Conservation (phyloP, 352 stramenopile species). For the Thalassiosira gravida region DNA sequence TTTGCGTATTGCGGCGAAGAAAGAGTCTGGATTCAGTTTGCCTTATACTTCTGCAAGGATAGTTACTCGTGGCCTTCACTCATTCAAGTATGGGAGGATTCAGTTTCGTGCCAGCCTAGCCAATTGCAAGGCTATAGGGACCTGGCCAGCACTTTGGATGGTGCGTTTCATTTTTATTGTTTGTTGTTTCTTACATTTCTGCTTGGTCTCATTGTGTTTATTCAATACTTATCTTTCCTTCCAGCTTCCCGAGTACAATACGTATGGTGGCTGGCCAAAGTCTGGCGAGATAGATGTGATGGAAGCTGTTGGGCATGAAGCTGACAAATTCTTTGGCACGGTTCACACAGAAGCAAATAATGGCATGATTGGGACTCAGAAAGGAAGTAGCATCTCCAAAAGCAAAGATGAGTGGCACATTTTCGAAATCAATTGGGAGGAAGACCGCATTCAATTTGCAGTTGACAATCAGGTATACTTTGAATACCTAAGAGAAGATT, state of each 20-base stretch:
- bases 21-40: background rate
- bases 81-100: slow-evolving; percentile 36
- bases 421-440: slow-evolving; percentile 58
- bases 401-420: slow-evolving; percentile 44
- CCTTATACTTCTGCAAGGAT: slow-evolving; percentile 36
- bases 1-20: slow-evolving; percentile 27
- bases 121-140: slow-evolving; percentile 28
- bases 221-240: too few species aligned
- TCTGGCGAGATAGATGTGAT: slow-evolving; percentile 47
- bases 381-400: slow-evolving; percentile 15
- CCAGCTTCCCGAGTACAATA: slow-evolving; percentile 17
- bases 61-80: slow-evolving; percentile 21
- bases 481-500: slow-evolving; percentile 3
- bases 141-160: slow-evolving; percentile 44
- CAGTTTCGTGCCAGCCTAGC: slow-evolving; percentile 30
- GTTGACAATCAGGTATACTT: slow-evolving; percentile 45
- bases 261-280: slow-evolving; percentile 34
- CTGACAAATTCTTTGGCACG: slow-evolving; percentile 39
- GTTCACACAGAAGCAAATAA: slow-evolving; percentile 39
- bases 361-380: slow-evolving; percentile 13
- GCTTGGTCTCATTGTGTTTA: background rate
- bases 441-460: slow-evolving; percentile 52
- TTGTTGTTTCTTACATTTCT: slow-evolving; percentile 1
- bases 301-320: slow-evolving; percentile 30
- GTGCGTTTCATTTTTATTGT: too few species aligned